Base-by-base conservation (phyloP, 2,329 filamentous ascomycete genomes). In the Cladophialophora exuberans region DNA sequence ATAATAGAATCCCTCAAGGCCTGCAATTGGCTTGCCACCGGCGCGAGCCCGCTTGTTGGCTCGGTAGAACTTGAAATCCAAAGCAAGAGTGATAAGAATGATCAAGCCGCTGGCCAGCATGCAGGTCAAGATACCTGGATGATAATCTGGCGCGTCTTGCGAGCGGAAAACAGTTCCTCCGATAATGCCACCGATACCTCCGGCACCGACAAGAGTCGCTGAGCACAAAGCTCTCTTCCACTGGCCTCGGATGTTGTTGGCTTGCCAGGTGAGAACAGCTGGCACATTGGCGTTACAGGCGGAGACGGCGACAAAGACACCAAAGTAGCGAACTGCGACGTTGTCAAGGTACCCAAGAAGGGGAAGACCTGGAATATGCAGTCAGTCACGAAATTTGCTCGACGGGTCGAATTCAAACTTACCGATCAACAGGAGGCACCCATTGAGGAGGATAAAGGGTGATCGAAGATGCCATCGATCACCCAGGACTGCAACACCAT, bases 211-310 rank as follows among this genome's bases (percentile, higher is more conserved):
- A 6, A 65, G 52, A 25, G 60, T 64, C 17, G 63, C 63, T 15
- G 60, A 62, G 54, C 63, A 65, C 11, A 65, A 86, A 1, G 89
- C 89, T 43, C 90, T 83, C 75, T 93, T 95, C 89, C 89, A 95
- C 73, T 94, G 89, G 0, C 89, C 90, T 49, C 88, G 85, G 66
- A 95, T 87, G 72, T 95, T 95, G 73, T 93, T 94, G 36, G 89
- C 88, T 74, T 93, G 89, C 74, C 90, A 94, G 0, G 88, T 82
- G 76, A 95, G 83, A 41, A 83, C 78, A 1, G 84, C 79, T 0
- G 90, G 90, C 3, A 93, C 78, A 68, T 94, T 94, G 61, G 85
- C 82, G 70, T 91, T 91, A 60, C 86, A 84, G 6, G 88, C 89
- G 0, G 87, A 87, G 0, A 87, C 87, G n/a, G 84, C 80, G 43